Evolutionary conservation across 2,329 filamentous ascomycete genomes (phyloP).

Genomic region (Claviceps cyperi): DNA sequence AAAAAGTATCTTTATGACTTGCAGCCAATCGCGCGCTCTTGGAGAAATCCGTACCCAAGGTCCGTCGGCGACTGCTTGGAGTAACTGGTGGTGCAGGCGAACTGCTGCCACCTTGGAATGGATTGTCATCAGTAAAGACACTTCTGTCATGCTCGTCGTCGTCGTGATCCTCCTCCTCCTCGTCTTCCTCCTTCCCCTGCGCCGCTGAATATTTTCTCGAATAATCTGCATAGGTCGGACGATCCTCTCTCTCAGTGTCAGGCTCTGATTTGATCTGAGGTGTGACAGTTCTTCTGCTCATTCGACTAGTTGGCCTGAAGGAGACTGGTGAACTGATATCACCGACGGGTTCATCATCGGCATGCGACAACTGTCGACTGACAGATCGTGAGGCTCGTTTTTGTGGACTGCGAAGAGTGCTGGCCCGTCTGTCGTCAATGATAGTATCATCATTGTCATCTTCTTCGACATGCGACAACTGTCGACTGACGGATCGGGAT

Average conservation of each 20-base stretch:
- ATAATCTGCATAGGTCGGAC: constrained; percentile 22
- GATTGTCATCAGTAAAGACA: constrained; percentile 80
- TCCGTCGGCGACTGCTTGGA: constrained; percentile 34
- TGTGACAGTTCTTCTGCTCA: constrained; percentile 32
- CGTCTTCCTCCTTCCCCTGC: constrained; percentile 1
- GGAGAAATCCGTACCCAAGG: constrained; percentile 27
- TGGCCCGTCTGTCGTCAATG: constrained; percentile 8
- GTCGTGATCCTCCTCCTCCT: constrained; percentile 36
- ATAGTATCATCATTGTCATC: neutral
- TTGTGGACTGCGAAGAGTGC: constrained; percentile 29
- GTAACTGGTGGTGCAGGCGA: constrained; percentile 43
- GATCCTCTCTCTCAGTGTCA: constrained; percentile 28
- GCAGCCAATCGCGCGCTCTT: constrained; percentile 29
- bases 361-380: constrained; percentile 22
- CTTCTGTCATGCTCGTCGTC: constrained; percentile 37
- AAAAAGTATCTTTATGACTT: constrained; percentile 26
- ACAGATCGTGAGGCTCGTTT: constrained; percentile 40
- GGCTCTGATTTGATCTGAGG: constrained; percentile 41
- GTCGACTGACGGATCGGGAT: constrained; percentile 39
- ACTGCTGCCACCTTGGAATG: constrained; percentile 70
- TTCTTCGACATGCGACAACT: constrained; percentile 28
- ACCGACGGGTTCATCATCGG: constrained; percentile 6
- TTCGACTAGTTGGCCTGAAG: constrained; percentile 31
- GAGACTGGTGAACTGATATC: constrained; percentile 23
- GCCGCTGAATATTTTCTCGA: constrained; percentile 41